Percentiles rank a stretch among this genome's conserved stretches.
These are phyloP conservation scores for Volutella citrinella DNA, from an alignment of 2,329 filamentous ascomycete species.

Conservation along the genomic window DNA sequence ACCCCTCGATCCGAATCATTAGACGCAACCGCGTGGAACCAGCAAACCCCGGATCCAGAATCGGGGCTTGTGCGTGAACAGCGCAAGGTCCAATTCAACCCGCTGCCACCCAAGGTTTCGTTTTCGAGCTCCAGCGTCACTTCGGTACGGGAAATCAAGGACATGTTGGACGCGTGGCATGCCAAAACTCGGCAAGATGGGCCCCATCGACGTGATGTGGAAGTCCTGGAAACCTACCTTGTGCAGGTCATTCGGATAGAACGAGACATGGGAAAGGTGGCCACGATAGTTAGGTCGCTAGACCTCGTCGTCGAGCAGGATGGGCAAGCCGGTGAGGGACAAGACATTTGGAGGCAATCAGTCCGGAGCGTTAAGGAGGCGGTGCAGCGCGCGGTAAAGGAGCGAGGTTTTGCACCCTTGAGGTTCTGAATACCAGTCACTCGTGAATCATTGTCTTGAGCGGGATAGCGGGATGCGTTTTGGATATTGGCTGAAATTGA, in stretches of 20 bases:
- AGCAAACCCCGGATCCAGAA: conserved; percentile 20
- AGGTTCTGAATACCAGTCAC: conserved; percentile 36
- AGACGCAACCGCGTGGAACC: conserved; percentile 32
- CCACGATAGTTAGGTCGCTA: conserved; percentile 67
- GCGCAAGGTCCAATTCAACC: conserved; percentile 44
- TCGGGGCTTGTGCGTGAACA: conserved; percentile 30
- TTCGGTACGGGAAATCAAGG: conserved; percentile 60
- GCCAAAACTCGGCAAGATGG: conserved; percentile 67
- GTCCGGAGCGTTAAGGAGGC: conserved; percentile 42
- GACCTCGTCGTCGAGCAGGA: conserved; percentile 53
- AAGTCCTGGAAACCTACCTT: conserved; percentile 71
- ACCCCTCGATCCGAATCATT: conserved; percentile 54
- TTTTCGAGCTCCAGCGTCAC: conserved; percentile 45
- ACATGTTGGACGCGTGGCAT: conserved; percentile 76
- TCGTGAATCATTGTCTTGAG: too few relatives aligned
- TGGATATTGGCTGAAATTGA: too few relatives aligned
- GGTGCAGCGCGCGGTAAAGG: conserved; percentile 53
- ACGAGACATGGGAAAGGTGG: conserved; percentile 71
- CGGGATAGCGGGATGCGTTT: too few relatives aligned
- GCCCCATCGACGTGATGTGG: conserved; percentile 76
- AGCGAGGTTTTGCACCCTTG: conserved; percentile 56
- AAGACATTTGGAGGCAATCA: conserved; percentile 45
- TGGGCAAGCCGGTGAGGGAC: conserved; percentile 33
- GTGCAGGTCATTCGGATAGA: conserved; percentile 71
- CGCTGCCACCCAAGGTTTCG: conserved; percentile 41